A percentile compares a stretch with the other conserved stretches of the same genome.
Conservation (phyloP, 1,284 basidiomycete genomes). For the Clitocybe nebularis region DNA sequence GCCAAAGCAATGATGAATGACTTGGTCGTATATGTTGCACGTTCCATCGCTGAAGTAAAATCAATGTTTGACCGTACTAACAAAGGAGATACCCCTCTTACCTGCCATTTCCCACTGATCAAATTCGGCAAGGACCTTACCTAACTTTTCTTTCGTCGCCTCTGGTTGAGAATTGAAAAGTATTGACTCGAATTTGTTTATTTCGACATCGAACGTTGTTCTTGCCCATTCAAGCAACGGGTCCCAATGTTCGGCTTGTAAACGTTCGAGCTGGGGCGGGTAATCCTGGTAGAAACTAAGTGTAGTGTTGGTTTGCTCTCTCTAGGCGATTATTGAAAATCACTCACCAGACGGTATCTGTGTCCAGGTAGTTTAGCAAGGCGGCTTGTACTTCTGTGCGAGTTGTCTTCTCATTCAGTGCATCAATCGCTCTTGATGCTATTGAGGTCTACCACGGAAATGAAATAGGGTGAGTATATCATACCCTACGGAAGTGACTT, state of each 20-base stretch:
- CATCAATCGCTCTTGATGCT: constrained; percentile 86
- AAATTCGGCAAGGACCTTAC: constrained; percentile 54
- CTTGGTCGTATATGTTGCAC: constrained; percentile 88
- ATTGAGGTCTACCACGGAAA: constrained; percentile 71
- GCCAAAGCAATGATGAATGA: constrained; percentile 89
- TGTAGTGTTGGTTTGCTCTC: constrained; percentile 3
- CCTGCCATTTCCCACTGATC: constrained; percentile 87
- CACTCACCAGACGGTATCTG: constrained; percentile 89
- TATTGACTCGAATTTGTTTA: constrained; percentile 68
- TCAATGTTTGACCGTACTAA: constrained; percentile 2
- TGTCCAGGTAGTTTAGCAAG: constrained; percentile 86
- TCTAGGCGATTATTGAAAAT: neutral
- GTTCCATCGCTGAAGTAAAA: constrained; percentile 74
- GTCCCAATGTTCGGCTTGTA: constrained; percentile 89
- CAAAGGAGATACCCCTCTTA: constrained; percentile 32
- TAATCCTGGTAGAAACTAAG: constrained; percentile 79
- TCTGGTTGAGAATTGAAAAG: constrained; percentile 64
- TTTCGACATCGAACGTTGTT: constrained; percentile 60
- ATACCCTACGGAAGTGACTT: constrained; percentile 14
- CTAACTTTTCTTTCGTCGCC: constrained; percentile 62
- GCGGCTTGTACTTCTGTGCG: constrained; percentile 67
- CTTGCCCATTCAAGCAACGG: constrained; percentile 83
- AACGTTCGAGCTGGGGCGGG: constrained; percentile 69
- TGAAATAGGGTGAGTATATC: constrained; percentile 9
- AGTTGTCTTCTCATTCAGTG: constrained; percentile 54